Evolutionary conservation across 1,139 yeast genomes (phyloP), one percentile per base, ranked within the genome.

Genomic region (Kodamaea plutei): DNA sequence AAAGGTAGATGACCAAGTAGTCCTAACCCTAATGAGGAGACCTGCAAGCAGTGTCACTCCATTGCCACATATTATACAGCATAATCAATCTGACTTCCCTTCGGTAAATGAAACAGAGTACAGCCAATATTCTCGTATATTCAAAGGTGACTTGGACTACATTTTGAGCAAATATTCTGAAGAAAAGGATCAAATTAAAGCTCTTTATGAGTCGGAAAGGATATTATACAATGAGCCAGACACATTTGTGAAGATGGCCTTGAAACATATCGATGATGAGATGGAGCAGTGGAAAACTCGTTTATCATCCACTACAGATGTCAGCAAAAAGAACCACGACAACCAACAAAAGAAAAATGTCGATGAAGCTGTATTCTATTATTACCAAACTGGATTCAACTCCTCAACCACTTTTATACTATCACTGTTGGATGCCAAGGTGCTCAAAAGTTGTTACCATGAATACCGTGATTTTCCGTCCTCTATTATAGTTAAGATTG

Each of bases 381-480:
- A 76, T 46, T 85, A 81, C 50, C 89, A 87, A 49, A 80, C 95
- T 0, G 79, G 81, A 0, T 82, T 81, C 54, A 74, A 76, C 41
- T 70, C 91, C 0, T 64, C 76, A 4, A 70, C 81, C 5, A 73
- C 75, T 18, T 87, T 64, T 52, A 82, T 84, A 25, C 60, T 89
- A 14, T 78, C 95, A 0, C 79, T 89, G 2, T 61, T 91, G 28
- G 98, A 91, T 48, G 73, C 84, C 29, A 80, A 80, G 37, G 78
- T 91, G 8, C 60, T 91, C 38, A 73, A 76, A 38, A 56, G 76
- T 1, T 71, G 80, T 5, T 87, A 75, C 56, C 77, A 76, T 5
- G 47, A 51, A 20, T 89, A 83, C 47, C 58, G 74, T 1, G 56
- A 66, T 9, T 75, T 89, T 41, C 98, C 98, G 0, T 56, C 81